phyloP scores from a whole-genome alignment of 176 grass and related monocot species.

The Ensete glaucum region DNA sequence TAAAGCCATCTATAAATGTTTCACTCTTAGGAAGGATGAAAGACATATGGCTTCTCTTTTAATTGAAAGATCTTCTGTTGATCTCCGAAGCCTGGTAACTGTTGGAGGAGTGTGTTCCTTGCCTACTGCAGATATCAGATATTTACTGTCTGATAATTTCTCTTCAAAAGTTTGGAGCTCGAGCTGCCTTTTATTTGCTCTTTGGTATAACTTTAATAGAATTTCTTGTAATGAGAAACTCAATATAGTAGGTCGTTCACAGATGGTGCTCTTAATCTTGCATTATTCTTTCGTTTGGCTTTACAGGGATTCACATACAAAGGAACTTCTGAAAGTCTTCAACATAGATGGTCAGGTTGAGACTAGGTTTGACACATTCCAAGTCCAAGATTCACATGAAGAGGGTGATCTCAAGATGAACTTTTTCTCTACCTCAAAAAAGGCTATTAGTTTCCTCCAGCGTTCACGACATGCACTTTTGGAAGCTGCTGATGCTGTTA shows the following conservation, averaged over 20 bases:
- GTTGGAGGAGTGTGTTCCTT: constrained; percentile 8
- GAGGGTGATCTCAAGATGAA: constrained; percentile 10
- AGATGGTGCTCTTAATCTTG: neutral
- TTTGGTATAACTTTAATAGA: constrained; percentile 19
- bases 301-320: constrained; percentile 14
- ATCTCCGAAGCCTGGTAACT: constrained; percentile 10
- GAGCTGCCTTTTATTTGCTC: constrained; percentile 1
- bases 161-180: constrained; percentile 14
- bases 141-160: constrained; percentile 9
- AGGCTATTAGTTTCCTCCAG: constrained; percentile 21
- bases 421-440: constrained; percentile 8
- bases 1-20: neutral
- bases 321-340: constrained; percentile 17
- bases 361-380: constrained; percentile 5
- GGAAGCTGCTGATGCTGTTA: constrained; percentile 19
- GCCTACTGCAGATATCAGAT: constrained; percentile 15
- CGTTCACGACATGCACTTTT: constrained; percentile 17
- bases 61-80: constrained; percentile 15
- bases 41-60: constrained; percentile 1
- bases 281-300: neutral
- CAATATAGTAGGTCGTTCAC: neutral
- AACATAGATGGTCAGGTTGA: constrained; percentile 21
- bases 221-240: neutral
- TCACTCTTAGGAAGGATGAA: neutral
- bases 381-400: constrained; percentile 5